Base-by-base conservation (phyloP, 257 asterid species). In the Euphrasia confusa region DNA sequence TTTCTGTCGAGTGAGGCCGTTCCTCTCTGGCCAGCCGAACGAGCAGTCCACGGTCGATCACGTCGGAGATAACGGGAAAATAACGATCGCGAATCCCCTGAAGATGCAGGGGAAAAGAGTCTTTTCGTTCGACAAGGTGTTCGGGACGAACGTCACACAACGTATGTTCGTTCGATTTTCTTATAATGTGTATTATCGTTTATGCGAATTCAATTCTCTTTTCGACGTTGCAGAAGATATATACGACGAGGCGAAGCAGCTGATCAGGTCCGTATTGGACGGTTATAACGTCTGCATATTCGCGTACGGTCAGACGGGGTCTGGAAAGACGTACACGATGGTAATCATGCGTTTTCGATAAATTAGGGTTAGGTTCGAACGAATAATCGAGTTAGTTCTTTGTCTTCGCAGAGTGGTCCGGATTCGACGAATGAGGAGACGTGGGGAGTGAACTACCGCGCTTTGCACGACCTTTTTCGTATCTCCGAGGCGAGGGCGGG, bases 271-370 rank as follows among this genome's bases (percentile, higher is more conserved):
- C 33, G 95, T 83, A 69, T 80, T 90, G 55, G 97, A 87, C 79
- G 97, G 97, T 65, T 90, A 64, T 66, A 87, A 90, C 69, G 95
- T 87, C 33, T 90, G 97, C 67, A 88, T 90, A 32, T 90, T 90
- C 70, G 97, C 97, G 0, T 90, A 90, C 10, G 97, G 97, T 33
- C 96, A 90, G 77, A 90, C 96, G 13, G 96, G 97, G 57, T 87
- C 97, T 2, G 97, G 97, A 54, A 90, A 90, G 72, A 90, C 96
- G 44, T 85, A 90, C 55, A 87, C 97, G 10, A 90, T 90, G 97
- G 97, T 90, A 86, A 74, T 5, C 1, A 21, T 21, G 24, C 1
- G 24, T 21, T 21, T 21, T 21, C 24, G 24, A 21, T 21, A 21
- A 21, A 21, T 21, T 21, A n/a, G n/a, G n/a, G n/a, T 64, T 68